These are phyloP conservation scores for Botrytis squamosa DNA, from an alignment of 2,329 filamentous ascomycete genomes.

Conservation along the genomic window DNA sequence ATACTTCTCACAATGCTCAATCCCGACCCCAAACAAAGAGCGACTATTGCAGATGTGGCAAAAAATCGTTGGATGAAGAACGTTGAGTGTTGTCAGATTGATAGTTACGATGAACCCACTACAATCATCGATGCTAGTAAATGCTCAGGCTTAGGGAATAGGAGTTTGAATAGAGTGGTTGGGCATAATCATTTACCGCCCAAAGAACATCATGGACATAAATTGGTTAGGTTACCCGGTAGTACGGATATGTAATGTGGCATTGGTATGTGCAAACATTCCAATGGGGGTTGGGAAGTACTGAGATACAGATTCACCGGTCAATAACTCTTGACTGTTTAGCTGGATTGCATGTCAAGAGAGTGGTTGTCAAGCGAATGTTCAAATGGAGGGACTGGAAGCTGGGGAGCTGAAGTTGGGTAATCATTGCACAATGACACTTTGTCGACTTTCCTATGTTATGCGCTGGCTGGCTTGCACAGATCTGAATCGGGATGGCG, in stretches of 20 bases:
- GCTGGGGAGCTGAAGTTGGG: not conserved
- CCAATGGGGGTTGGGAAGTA: not conserved
- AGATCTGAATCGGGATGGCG: not conserved
- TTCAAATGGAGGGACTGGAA: not conserved
- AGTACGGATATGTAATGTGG: slow-evolving; percentile 32
- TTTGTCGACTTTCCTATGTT: not conserved
- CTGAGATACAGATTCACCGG: not conserved
- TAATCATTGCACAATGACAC: not conserved
- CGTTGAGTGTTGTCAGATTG: slow-evolving; percentile 76
- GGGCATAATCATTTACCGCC: slow-evolving; percentile 38
- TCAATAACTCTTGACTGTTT: not conserved
- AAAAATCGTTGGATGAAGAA: slow-evolving; percentile 70
- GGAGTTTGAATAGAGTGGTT: slow-evolving; percentile 45
- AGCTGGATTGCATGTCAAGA: not conserved
- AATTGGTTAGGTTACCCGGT: slow-evolving; percentile 35
- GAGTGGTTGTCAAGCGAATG: not conserved
- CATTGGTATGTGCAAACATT: not conserved
- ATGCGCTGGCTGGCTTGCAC: not conserved
- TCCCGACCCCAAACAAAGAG: slow-evolving; percentile 69
- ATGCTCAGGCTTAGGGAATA: slow-evolving; percentile 41
- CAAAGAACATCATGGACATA: slow-evolving; percentile 29
- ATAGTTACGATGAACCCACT: slow-evolving; percentile 63
- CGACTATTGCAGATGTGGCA: slow-evolving; percentile 66
- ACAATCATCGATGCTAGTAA: slow-evolving; percentile 59
- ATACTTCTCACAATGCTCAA: slow-evolving; percentile 80